Base-by-base conservation (phyloP, 208 protist species). In the Trypanosoma congolense region DNA sequence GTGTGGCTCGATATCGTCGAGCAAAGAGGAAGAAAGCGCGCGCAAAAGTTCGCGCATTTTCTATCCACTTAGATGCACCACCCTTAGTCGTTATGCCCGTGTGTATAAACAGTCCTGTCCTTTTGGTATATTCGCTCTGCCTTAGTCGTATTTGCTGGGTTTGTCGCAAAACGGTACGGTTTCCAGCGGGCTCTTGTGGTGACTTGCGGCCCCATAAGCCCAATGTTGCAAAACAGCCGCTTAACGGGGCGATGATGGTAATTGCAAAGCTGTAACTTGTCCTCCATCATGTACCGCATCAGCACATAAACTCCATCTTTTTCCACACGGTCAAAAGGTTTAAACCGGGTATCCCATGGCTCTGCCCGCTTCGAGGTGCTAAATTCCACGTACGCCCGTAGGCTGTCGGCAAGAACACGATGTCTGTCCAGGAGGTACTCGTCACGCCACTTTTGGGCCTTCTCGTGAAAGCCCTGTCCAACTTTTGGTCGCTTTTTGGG, bases 401-500 rank as follows among this genome's bases (percentile, higher is more conserved):
- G 65, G 57, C 83, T 90, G 61, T 94, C 83, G 1, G 87, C 87
- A 26, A 94, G 62, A 0, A 92, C 75, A 33, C 83, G 70, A 55
- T 94, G 87, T 29, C 84, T 82, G 61, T 94, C 87, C 1, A 92
- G 75, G 14, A 92, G 75, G 40, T 88, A 94, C 69, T 94, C 83
- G 10, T 90, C 83, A 21, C 87, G 73, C 84, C 87, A 94, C 50
- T 80, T 88, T 70, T 94, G 87, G 4, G 87, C 87, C 57, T 94
- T 92, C 45, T 94, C 81, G 42, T 92, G 83, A 68, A 92, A 94
- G 12, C 83, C 83, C 16, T 77, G 49, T 24, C 87, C 83, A 3
- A 94, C 87, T 53, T 94, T 94, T n/a, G 83, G 83, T 1, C 87
- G 78, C 45, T 89, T 91, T 63, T 92, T 94, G 24, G 87, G 87